A percentile compares a stretch with the other conserved stretches of the same genome.
phyloP scores from a whole-genome alignment of 2,329 filamentous ascomycete genomes.

The Remersonia thermophila region DNA sequence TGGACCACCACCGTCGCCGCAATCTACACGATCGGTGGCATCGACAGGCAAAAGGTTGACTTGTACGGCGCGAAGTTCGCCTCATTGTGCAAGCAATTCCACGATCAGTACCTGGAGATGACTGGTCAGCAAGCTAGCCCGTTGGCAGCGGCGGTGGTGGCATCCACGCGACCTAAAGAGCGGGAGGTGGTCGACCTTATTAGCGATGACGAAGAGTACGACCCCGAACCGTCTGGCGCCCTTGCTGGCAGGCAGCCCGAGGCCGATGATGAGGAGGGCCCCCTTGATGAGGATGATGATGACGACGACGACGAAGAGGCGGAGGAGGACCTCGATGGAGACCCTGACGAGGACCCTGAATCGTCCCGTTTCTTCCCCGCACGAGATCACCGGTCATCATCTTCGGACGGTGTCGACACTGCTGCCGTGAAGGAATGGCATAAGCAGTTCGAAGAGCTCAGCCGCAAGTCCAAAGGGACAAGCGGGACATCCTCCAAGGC shows the following conservation, averaged over 20 bases:
- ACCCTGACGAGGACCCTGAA: conserved; percentile 21
- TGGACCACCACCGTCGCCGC: conserved; percentile 50
- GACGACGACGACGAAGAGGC: conserved; percentile 23
- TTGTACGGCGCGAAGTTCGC: conserved; percentile 50
- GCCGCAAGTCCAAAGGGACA: too few species aligned
- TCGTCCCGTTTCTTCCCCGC: conserved; percentile 37
- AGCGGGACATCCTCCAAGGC: too few species aligned
- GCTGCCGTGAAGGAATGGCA: too few species aligned
- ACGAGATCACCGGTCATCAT: too few species aligned
- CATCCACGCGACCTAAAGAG: conserved; percentile 11
- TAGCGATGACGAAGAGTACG: conserved; percentile 20
- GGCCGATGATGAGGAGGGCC: neutral
- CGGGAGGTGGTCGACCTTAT: conserved; percentile 44
- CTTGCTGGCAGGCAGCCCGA: neutral
- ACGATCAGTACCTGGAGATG: conserved; percentile 37
- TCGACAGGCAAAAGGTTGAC: conserved; percentile 49
- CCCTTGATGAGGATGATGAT: conserved; percentile 1
- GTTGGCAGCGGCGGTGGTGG: conserved; percentile 7
- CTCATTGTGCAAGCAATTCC: conserved; percentile 39
- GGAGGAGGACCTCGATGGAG: conserved; percentile 17
- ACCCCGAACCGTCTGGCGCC: too few species aligned
- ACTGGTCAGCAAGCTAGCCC: conserved; percentile 24
- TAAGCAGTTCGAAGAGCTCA: too few species aligned
- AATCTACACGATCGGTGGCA: conserved; percentile 51
- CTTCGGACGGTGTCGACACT: too few species aligned